A percentile compares a stretch with the other conserved stretches of the same genome.
Evolutionary conservation across 805 yeast species (phyloP).

Genomic region (Saccharomycopsis capsularis): DNA sequence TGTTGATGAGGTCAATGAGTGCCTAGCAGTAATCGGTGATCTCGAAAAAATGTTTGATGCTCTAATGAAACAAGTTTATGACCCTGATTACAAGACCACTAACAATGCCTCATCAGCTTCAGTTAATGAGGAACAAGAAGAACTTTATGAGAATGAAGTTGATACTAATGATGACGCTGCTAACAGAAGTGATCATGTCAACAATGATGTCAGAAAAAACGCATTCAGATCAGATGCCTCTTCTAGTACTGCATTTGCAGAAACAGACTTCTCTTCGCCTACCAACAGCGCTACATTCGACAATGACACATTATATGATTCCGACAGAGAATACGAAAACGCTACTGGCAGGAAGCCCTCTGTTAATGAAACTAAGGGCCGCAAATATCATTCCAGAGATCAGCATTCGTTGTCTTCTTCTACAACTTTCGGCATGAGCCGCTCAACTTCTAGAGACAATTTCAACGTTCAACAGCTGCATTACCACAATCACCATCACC

Average conservation of each 20-base stretch:
- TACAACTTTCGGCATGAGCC: background rate
- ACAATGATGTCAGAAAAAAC: background rate
- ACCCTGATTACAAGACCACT: conserved; percentile 9
- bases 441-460: conserved; percentile 26
- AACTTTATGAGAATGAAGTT: background rate
- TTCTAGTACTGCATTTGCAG: background rate
- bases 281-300: conserved; percentile 12
- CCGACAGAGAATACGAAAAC: conserved; percentile 2
- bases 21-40: conserved; percentile 52
- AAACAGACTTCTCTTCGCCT: conserved; percentile 8
- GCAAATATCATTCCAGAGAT: conserved; percentile 6
- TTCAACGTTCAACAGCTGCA: too few relatives aligned
- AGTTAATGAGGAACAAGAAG: background rate
- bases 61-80: conserved; percentile 26
- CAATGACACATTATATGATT: conserved; percentile 18
- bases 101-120: background rate
- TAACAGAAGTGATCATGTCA: background rate
- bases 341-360: background rate
- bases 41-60: conserved; percentile 58
- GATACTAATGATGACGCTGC: background rate
- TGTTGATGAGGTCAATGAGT: conserved; percentile 45
- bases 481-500: too few relatives aligned
- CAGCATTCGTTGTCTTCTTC: conserved; percentile 4
- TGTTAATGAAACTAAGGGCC: background rate
- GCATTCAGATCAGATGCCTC: background rate